phyloP scores from a whole-genome alignment of 768 basidiomycete species.

The Podaxis sp. region DNA sequence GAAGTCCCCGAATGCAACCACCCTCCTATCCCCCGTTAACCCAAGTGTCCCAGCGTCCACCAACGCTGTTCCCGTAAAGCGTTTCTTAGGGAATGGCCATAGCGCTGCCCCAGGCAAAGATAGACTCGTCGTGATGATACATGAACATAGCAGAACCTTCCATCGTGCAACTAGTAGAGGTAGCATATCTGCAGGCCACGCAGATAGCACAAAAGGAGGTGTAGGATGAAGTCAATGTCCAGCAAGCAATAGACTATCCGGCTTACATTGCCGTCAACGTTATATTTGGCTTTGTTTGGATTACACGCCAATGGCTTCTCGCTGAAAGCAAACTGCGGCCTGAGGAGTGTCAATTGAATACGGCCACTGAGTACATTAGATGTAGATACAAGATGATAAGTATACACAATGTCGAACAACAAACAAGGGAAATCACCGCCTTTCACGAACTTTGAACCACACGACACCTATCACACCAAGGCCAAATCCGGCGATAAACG shows the following conservation, averaged over 20 bases:
- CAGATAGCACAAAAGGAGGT: slow-evolving; percentile 1
- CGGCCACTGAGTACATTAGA: background rate
- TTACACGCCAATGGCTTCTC: background rate
- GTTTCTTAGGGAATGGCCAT: slow-evolving; percentile 90
- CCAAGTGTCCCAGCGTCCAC: slow-evolving; percentile 81
- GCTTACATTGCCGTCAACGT: background rate
- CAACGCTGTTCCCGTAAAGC: slow-evolving; percentile 80
- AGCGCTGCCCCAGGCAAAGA: slow-evolving; percentile 5
- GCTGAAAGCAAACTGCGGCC: too few relatives aligned
- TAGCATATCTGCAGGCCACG: slow-evolving; percentile 5
- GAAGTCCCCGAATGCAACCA: slow-evolving; percentile 93
- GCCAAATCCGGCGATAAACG: slow-evolving; percentile 80
- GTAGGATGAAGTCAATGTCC: background rate
- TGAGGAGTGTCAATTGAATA: background rate
- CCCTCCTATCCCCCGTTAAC: slow-evolving; percentile 64
- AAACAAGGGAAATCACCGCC: slow-evolving; percentile 42
- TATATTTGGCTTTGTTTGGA: slow-evolving; percentile 8
- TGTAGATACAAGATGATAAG: background rate
- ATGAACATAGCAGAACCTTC: slow-evolving; percentile 3
- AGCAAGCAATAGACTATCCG: background rate
- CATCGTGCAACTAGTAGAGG: background rate
- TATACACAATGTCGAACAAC: background rate
- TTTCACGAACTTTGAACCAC: slow-evolving; percentile 76
- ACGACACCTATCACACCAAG: slow-evolving; percentile 72
- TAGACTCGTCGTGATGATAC: slow-evolving; percentile 3